phyloP scores from a whole-genome alignment of 2,329 filamentous ascomycete species.

The Neopestalotiopsis rosae region DNA sequence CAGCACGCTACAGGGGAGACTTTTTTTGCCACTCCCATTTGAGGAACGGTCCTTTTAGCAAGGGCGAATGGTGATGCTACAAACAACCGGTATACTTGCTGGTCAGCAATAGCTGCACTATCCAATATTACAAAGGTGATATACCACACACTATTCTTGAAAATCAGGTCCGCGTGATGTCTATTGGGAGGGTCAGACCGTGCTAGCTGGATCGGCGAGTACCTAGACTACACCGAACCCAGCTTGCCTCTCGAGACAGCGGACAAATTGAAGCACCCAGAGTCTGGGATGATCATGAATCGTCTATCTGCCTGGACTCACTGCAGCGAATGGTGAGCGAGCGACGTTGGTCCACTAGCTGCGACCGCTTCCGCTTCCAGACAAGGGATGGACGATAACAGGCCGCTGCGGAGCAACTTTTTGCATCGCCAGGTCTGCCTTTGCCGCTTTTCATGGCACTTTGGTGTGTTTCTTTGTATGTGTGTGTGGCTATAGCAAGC shows the following conservation, averaged over 20 bases:
- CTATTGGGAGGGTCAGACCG: background rate
- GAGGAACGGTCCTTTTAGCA: background rate
- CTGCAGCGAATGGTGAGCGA: background rate
- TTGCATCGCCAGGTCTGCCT: background rate
- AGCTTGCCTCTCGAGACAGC: background rate
- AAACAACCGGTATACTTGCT: background rate
- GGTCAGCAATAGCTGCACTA: background rate
- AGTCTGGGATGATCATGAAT: background rate
- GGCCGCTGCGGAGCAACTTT: conserved; percentile 10
- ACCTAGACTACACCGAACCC: background rate
- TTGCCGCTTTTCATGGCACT: background rate
- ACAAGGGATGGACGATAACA: background rate
- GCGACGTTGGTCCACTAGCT: background rate
- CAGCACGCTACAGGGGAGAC: background rate
- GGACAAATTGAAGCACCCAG: background rate
- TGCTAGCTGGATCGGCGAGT: background rate
- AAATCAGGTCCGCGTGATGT: background rate
- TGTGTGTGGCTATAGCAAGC: conserved; percentile 1
- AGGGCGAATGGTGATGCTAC: background rate
- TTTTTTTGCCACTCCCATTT: background rate
- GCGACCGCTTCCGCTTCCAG: background rate
- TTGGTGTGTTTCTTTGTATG: background rate
- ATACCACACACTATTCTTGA: background rate
- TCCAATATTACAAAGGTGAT: background rate
- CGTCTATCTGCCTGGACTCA: background rate